Evolutionary conservation across 345 rosid genomes (phyloP).

Genomic region (Litchi chinensis): DNA sequence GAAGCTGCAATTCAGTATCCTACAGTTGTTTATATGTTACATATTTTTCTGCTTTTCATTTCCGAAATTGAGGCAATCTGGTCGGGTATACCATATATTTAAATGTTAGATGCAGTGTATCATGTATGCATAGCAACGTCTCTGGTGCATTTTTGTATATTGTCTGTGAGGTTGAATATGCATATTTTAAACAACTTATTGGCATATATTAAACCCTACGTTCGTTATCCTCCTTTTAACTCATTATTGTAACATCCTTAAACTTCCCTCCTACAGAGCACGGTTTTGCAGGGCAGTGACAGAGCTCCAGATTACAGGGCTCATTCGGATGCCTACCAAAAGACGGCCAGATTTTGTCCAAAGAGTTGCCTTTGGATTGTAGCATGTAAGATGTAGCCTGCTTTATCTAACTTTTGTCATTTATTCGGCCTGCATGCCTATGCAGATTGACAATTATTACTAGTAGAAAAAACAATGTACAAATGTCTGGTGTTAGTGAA

Average conservation of each 20-base stretch:
- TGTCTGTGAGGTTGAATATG: not conserved
- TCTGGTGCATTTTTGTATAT: not conserved
- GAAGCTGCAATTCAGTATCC: constrained; percentile 91
- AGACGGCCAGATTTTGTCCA: constrained; percentile 84
- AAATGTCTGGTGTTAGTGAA: no score
- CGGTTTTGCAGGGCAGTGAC: constrained; percentile 79
- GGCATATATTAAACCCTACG: no score
- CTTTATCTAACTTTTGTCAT: not conserved
- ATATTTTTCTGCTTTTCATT: constrained; percentile 4
- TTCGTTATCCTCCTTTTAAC: not conserved
- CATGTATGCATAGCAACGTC: not conserved
- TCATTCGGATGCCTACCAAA: constrained; percentile 83
- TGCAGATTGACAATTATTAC: no score
- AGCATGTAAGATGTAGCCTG: constrained; percentile 7
- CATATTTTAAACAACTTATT: not conserved
- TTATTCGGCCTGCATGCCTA: no score
- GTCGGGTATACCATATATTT: no score
- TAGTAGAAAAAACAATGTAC: no score
- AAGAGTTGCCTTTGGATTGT: constrained; percentile 85
- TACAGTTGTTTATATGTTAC: constrained; percentile 20
- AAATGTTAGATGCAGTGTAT: not conserved
- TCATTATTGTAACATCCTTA: constrained; percentile 36
- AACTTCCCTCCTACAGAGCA: constrained; percentile 57
- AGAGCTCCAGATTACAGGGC: constrained; percentile 93
- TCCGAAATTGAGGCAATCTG: no score